Conservation (phyloP, 805 yeast species). For the Suhomyces xylopsoci region DNA sequence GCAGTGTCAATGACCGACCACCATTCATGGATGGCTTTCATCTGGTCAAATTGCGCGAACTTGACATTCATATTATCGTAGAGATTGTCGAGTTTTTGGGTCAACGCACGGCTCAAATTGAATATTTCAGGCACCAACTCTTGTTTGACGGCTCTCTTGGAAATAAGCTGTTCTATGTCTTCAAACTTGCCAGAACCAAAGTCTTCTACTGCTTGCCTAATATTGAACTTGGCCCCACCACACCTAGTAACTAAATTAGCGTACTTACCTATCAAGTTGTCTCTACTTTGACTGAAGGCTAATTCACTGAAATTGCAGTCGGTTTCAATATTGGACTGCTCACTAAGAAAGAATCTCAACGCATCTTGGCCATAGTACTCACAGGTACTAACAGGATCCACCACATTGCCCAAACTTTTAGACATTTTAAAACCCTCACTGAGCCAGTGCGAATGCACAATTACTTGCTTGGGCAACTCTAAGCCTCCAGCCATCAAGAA, state of each 20-base stretch:
- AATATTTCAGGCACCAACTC: conserved; percentile 14
- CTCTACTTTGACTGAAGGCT: conserved; percentile 50
- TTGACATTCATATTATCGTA: conserved; percentile 38
- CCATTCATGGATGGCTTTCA: conserved; percentile 53
- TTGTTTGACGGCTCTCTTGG: conserved; percentile 8
- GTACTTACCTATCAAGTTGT: conserved; percentile 73
- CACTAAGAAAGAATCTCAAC: conserved; percentile 70
- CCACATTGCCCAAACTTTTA: conserved; percentile 88
- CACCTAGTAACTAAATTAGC: conserved; percentile 76
- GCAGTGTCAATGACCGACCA: conserved; percentile 60
- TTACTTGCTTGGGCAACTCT: conserved; percentile 65
- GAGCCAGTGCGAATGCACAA: conserved; percentile 95
- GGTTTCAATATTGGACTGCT: conserved; percentile 66
- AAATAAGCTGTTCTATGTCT: conserved; percentile 21
- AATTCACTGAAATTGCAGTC: conserved; percentile 79
- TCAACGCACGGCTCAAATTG: conserved; percentile 20
- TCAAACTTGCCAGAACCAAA: conserved; percentile 19
- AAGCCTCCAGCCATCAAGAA: conserved; percentile 80
- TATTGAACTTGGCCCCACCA: conserved; percentile 66
- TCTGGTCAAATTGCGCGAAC: conserved; percentile 49
- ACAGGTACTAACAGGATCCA: conserved; percentile 75
- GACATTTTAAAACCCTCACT: conserved; percentile 91
- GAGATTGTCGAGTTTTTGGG: conserved; percentile 31
- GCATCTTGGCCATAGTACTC: conserved; percentile 68
- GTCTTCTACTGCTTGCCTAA: conserved; percentile 42